Evolutionary conservation across 345 rosid genomes (phyloP).

Genomic region (Cardamine occulta): DNA sequence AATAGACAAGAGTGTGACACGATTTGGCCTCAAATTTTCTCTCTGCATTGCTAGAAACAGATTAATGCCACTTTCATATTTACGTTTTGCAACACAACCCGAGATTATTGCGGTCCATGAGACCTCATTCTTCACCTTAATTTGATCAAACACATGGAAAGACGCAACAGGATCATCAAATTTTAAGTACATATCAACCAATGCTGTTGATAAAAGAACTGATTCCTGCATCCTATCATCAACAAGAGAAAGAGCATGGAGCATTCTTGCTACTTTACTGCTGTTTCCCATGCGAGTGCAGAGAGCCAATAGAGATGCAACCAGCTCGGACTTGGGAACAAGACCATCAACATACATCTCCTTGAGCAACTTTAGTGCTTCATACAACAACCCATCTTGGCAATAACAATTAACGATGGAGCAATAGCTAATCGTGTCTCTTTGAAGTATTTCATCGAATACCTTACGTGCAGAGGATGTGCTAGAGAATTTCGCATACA

Average conservation of each 20-base stretch:
- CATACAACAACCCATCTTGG: conserved; percentile 44
- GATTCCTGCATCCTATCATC: conserved; percentile 47
- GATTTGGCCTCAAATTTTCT: conserved; percentile 52
- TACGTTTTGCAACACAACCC: conserved; percentile 49
- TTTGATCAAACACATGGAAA: conserved; percentile 46
- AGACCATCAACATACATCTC: conserved; percentile 49
- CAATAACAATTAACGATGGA: conserved; percentile 47
- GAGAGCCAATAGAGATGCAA: conserved; percentile 52
- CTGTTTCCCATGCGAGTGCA: conserved; percentile 39
- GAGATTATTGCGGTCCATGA: conserved; percentile 66
- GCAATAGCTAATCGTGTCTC: conserved; percentile 54
- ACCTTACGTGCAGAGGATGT: conserved; percentile 36
- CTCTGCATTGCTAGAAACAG: conserved; percentile 56
- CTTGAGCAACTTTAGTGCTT: conserved; percentile 42
- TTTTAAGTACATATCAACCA: conserved; percentile 56
- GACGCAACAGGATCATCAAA: conserved; percentile 44
- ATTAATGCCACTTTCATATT: conserved; percentile 43
- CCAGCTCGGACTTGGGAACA: conserved; percentile 55
- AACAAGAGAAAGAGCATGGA: conserved; percentile 56
- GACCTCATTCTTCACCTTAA: conserved; percentile 53
- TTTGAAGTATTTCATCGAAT: conserved; percentile 53
- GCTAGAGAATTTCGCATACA: conserved; percentile 46
- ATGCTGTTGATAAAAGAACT: conserved; percentile 51
- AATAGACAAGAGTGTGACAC: conserved; percentile 48
- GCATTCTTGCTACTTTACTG: conserved; percentile 43